Percentiles rank a stretch among this genome's conserved stretches.
phyloP scores from a whole-genome alignment of 129 eudicot genomes.

The Helichrysum umbraculigerum region DNA sequence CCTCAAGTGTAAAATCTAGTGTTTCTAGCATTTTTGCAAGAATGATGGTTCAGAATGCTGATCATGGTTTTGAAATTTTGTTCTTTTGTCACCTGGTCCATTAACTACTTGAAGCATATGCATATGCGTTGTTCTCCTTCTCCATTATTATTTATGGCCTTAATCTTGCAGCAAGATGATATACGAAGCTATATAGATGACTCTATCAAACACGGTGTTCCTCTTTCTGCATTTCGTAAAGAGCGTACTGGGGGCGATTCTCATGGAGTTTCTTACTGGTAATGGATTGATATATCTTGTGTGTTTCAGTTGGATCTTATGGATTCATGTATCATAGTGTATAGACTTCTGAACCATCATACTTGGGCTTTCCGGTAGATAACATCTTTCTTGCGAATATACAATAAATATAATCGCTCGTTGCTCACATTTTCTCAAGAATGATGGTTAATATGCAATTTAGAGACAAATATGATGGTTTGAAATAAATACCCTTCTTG shows the following conservation, averaged over 20 bases:
- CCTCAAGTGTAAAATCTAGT: too few relatives aligned
- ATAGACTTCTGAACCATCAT: conserved; percentile 10
- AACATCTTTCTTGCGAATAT: not conserved
- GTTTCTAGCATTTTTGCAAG: not conserved
- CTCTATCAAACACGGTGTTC: conserved; percentile 80
- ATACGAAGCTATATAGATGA: conserved; percentile 84
- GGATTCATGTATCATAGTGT: not conserved
- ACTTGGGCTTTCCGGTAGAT: not conserved
- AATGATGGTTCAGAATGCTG: not conserved
- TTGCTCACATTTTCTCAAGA: conserved; percentile 7
- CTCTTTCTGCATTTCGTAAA: conserved; percentile 86
- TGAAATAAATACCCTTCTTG: not conserved
- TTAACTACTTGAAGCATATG: not conserved
- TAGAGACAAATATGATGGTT: not conserved
- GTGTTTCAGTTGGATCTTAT: not conserved
- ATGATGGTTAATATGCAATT: conserved; percentile 12
- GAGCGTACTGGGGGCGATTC: conserved; percentile 97
- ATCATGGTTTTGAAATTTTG: not conserved
- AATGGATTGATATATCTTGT: conserved; percentile 10
- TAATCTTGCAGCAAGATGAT: conserved; percentile 89
- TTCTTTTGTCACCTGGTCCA: not conserved
- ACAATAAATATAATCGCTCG: too few relatives aligned
- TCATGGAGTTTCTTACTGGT: conserved; percentile 92
- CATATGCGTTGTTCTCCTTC: not conserved
- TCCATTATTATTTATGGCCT: not conserved